Base-by-base conservation (phyloP, 768 basidiomycete species). In the Pholiota conissans region DNA sequence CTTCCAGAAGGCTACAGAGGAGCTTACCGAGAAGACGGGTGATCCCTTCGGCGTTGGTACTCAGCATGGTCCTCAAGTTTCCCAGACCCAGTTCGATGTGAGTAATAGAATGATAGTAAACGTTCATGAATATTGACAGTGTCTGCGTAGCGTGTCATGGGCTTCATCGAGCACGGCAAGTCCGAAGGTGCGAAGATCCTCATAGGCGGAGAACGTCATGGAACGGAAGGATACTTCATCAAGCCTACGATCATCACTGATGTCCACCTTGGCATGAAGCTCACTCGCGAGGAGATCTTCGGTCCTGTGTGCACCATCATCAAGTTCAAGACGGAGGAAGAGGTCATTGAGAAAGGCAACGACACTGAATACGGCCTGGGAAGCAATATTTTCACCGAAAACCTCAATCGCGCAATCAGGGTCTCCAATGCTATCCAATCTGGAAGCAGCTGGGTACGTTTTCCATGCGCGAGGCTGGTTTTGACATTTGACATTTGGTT, bases 361-460 rank as follows among this genome's bases (percentile, higher is more conserved):
- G 88, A 96, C 69, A 89, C 91, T 3, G 55, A 56, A 26, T 96
- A 95, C 71, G 95, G 95, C 57, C 84, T 97, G 45, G 93, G 93
- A 13, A 86, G 90, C 2, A 89, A 90, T 7, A 85, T 98, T 52
- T 97, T 95, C 79, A 86, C 90, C 32, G 78, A 84, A 66, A 80
- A 95, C 72, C 72, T 96, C 75, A 84, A 81, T 62, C 81, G 88
- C 26, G 93, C 91, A 0, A 73, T 95, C 53, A 74, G 76, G 57
- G 84, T 86, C 2, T 90, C 91, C 7, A 86, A 92, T 69, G 79
- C 73, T 57, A 75, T 98, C 58, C 82, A 90, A 65, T 90, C 92
- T 4, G 95, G 95, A 30, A 93, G 91, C 5, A 83, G 80, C 3
- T 94, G 89, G 88, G 77, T 87, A 58, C 35, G 67, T 63, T 2